These are phyloP conservation scores for Periconia macrospinosa DNA, from an alignment of 2,329 filamentous ascomycete genomes.

Conservation along the genomic window DNA sequence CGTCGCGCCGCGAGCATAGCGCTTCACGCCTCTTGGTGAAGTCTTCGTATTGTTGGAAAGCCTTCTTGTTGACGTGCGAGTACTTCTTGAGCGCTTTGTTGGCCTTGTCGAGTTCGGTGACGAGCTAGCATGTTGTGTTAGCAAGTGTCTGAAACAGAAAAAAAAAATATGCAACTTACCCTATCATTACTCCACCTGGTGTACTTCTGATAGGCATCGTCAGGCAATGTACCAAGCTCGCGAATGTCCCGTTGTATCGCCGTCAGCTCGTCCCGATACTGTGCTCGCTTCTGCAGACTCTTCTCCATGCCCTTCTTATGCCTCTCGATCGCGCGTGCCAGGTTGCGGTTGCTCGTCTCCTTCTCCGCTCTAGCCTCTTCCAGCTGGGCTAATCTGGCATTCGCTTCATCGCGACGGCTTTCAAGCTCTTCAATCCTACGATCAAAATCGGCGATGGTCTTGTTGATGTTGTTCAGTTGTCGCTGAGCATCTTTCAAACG, in stretches of 20 bases:
- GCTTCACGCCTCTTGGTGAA: constrained; percentile 92
- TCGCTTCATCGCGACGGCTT: constrained; percentile 65
- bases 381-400: constrained; percentile 58
- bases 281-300: constrained; percentile 83
- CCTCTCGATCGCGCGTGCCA: constrained; percentile 77
- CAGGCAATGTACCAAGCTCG: constrained; percentile 87
- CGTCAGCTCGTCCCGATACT: constrained; percentile 73
- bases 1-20: constrained; percentile 78
- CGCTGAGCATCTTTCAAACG: constrained; percentile 77
- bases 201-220: constrained; percentile 92
- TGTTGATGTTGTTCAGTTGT: constrained; percentile 77
- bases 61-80: constrained; percentile 98
- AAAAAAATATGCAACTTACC: constrained; percentile 54
- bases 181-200: constrained; percentile 77
- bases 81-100: constrained; percentile 95
- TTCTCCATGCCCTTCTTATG: constrained; percentile 91
- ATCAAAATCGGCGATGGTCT: constrained; percentile 67
- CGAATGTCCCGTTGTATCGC: constrained; percentile 89
- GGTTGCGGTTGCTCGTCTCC: constrained; percentile 72
- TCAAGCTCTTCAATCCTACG: constrained; percentile 75
- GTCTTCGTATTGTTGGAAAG: constrained; percentile 97
- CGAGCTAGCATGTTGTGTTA: constrained; percentile 27
- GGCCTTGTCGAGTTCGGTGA: constrained; percentile 76
- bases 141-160: constrained; percentile 2
- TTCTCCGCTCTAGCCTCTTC: constrained; percentile 64